Evolutionary conservation across 2,329 filamentous ascomycete species (phyloP), one percentile per base, ranked within the genome.

Genomic region (Parafenestella ontariensis): DNA sequence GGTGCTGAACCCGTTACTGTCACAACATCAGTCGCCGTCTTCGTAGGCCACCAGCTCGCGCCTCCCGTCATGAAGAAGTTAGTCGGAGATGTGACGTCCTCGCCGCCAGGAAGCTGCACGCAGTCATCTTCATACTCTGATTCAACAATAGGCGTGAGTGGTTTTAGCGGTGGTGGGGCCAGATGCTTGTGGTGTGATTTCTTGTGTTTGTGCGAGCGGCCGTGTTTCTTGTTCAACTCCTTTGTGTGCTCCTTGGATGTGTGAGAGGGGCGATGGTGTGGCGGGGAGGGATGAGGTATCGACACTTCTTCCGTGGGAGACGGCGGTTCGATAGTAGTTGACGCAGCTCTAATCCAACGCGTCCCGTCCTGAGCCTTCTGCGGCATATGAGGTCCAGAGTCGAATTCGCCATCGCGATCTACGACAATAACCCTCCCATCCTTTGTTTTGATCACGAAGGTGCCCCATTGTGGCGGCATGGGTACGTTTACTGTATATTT

Each of bases 371-470:
- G 26, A 36, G 44, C 21, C 13, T 50, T 28, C 18, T 17, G 39
- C 15, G 34, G 23, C 8, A 13, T 10, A 2, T 23, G 36, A 39
- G 36, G 37, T 40, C 68, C 68, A 23, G 67, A 69, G 44, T 73
- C 70, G 48, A 59, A 70, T 39, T 66, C 68, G 0, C 63, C 68
- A 11, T 65, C 55, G 9, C 49, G 36, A 28, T 66, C 70, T n/a
- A 73, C 59, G 13, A 73, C 45, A 18, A 71, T 51, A 5, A 73
- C 65, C 20, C 66, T 29, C n/a, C 68, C 68, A 43, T 68, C 56
- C 1, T 62, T 52, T 1, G 43, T 54, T 33, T 61, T 59, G 29
- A 73, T 69, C 5, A 74, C 49, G 42, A 71, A 71, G 0, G 51
- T 60, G 0, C 64, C 67, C 62, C 61, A 68, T 29, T 39, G 46